Conservation (phyloP, 192 early-diverging fungal species). For the Neocallimastix lanati region DNA sequence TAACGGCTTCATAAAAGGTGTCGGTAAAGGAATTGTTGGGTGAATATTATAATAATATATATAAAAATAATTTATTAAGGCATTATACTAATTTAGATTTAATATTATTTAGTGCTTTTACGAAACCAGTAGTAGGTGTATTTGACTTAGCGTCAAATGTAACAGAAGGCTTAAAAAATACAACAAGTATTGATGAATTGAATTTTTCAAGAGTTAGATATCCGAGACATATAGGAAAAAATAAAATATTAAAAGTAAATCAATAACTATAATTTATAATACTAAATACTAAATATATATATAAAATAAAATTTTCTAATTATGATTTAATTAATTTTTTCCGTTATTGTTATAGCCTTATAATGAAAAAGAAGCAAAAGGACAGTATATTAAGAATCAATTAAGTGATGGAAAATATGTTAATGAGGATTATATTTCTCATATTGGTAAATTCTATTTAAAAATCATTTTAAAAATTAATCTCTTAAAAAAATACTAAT, state of each 20-base stretch:
- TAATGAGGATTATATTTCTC: not conserved
- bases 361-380: not conserved
- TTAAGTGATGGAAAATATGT: not conserved
- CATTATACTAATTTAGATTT: no score
- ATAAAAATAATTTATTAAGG: not conserved
- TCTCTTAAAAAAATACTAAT: no score
- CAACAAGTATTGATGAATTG: not conserved
- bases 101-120: conserved; percentile 61
- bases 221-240: not conserved
- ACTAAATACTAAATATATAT: no score
- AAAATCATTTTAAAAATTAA: no score
- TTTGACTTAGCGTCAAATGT: conserved; percentile 90
- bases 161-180: conserved; percentile 44
- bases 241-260: not conserved
- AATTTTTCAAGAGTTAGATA: not conserved
- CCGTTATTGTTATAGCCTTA: no score
- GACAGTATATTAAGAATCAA: not conserved
- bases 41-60: conserved; percentile 7
- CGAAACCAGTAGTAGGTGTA: conserved; percentile 88
- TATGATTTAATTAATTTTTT: no score
- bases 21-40: conserved; percentile 88
- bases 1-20: conserved; percentile 83
- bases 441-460: not conserved
- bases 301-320: no score
- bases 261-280: no score